Evolutionary conservation across 2,329 filamentous ascomycete genomes (phyloP), one percentile per base, ranked within the genome.

Genomic region (Tolypocladium nubicola): DNA sequence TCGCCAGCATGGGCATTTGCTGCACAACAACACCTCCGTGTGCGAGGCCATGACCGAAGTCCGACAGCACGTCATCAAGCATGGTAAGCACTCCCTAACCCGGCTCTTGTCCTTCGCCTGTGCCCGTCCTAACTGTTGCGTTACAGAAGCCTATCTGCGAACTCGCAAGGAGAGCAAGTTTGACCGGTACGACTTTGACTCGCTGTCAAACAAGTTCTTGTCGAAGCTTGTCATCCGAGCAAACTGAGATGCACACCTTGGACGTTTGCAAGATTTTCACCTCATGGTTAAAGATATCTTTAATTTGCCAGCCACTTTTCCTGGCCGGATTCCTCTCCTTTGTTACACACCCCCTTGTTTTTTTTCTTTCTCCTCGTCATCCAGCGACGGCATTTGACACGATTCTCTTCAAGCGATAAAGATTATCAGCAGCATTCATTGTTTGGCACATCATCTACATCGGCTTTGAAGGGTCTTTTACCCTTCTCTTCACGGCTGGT

Each of bases 21-120:
- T 97, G 60, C 89, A 91, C 76, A 95, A 93, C 72, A 96, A 97
- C 74, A 79, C 82, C 30, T 90, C 92, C 63, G 91, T 97, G 54
- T 97, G 93, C 75, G 90, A 95, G 69, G 91, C 92, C 57, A 89
- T 97, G 90, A 96, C 90, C 30, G 92, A 97, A 80, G 92, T 97
- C 67, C 86, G 89, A 70, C 84, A 89, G 63, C 91, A 97, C 75
- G 90, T 97, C 60, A 85, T 88, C 68, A 92, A 94, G 84, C 89
- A 97, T 77, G 92, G 92, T 96, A 82, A 57, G 52, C 33, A 19
- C 16, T 6, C 21, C 39, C 47, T 5, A n/a, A 8, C 30, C 21
- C 9, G 19, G 5, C 10, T 11, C 14, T 21, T 13, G 50, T 23
- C 35, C 33, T n/a, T 10, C 7, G 13, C 35, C 9, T 9, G n/a